Evolutionary conservation across 148 eudicot species (phyloP).

Genomic region (Vaccinium darrowii): DNA sequence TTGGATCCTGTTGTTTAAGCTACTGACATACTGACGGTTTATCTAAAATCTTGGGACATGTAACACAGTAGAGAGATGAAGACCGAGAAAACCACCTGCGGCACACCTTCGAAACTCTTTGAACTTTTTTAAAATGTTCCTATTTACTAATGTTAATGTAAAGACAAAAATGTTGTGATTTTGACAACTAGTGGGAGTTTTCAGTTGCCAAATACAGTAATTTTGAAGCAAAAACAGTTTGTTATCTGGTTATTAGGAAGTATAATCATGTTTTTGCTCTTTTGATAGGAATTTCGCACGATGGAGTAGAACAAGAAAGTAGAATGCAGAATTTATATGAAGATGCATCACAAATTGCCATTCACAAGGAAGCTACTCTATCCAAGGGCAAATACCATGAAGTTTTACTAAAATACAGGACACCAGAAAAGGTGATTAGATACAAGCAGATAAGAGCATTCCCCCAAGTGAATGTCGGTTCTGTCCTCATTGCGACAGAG

Average conservation of each 20-base stretch:
- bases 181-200: neutral
- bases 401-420: conserved; percentile 24
- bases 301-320: conserved; percentile 27
- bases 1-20: neutral
- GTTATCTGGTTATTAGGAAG: neutral
- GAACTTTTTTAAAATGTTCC: neutral
- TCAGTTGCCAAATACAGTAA: neutral
- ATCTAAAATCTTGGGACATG: neutral
- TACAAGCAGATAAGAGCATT: conserved; percentile 18
- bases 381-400: conserved; percentile 30
- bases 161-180: neutral
- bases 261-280: conserved; percentile 8
- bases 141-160: neutral
- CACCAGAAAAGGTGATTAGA: conserved; percentile 21
- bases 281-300: conserved; percentile 38
- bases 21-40: neutral
- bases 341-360: conserved; percentile 17
- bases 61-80: neutral
- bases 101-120: neutral
- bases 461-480: conserved; percentile 46
- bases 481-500: conserved; percentile 68
- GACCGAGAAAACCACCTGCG: neutral
- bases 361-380: conserved; percentile 17
- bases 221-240: neutral
- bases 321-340: conserved; percentile 16